These are phyloP conservation scores for Allium sativum DNA, from an alignment of 106 monocot species.

Conservation along the genomic window DNA sequence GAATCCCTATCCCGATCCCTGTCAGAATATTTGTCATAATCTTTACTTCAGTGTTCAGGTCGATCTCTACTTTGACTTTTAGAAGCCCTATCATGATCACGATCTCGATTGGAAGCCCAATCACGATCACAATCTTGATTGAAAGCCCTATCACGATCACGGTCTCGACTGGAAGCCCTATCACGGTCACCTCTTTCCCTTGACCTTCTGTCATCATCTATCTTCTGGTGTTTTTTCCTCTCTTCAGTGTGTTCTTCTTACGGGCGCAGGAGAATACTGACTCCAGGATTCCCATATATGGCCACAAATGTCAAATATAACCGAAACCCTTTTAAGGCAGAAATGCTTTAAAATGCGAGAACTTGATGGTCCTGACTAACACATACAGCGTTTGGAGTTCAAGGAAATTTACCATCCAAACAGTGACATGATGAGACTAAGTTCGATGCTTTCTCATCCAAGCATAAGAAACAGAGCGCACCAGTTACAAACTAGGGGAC, in stretches of 20 bases:
- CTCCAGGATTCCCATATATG: constrained; percentile 15
- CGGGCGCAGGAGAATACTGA: constrained; percentile 14
- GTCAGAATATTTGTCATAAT: too few relatives aligned
- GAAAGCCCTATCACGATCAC: too few relatives aligned
- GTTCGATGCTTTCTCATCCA: neutral
- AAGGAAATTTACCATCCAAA: constrained; percentile 18
- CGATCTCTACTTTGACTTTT: too few relatives aligned
- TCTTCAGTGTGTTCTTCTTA: constrained; percentile 12
- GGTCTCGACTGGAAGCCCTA: too few relatives aligned
- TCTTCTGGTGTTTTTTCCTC: too few relatives aligned
- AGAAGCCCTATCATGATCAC: too few relatives aligned
- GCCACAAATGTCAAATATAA: constrained; percentile 41
- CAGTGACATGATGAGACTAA: neutral
- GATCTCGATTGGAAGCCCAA: too few relatives aligned
- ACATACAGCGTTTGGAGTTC: constrained; percentile 34
- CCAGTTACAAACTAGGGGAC: neutral
- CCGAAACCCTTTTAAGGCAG: constrained; percentile 38
- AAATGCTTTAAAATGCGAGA: constrained; percentile 31
- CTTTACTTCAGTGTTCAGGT: too few relatives aligned
- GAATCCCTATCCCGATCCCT: too few relatives aligned
- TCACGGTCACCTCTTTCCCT: too few relatives aligned
- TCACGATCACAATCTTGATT: too few relatives aligned
- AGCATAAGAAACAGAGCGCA: neutral
- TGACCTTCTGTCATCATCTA: too few relatives aligned
- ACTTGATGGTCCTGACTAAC: constrained; percentile 37